Percentiles rank a stretch among this genome's conserved stretches.
Evolutionary conservation across 2,329 filamentous ascomycete genomes (phyloP).

Genomic region (Anisogramma anomala): DNA sequence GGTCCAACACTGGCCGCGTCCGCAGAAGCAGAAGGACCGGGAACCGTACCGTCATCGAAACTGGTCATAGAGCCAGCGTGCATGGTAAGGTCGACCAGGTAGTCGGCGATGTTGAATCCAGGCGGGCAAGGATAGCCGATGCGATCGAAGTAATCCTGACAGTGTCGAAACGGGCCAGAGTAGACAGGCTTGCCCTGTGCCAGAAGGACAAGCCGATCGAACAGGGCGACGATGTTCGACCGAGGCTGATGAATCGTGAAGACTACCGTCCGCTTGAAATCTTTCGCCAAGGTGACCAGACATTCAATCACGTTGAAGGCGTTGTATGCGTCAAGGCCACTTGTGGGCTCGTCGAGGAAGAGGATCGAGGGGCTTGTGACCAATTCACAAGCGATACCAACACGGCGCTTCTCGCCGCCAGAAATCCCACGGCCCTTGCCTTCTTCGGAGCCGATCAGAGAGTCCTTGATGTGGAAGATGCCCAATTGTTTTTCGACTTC

Average conservation of each 20-base stretch:
- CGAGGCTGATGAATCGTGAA: slow-evolving; percentile 98
- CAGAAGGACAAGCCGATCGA: slow-evolving; percentile 84
- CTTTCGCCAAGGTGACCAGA: slow-evolving; percentile 86
- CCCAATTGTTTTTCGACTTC: slow-evolving; percentile 95
- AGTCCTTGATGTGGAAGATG: slow-evolving; percentile 87
- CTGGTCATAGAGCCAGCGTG: slow-evolving; percentile 60
- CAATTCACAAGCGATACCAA: slow-evolving; percentile 93
- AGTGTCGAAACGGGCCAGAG: slow-evolving; percentile 78
- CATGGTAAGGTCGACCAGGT: slow-evolving; percentile 95
- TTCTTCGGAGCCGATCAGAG: slow-evolving; percentile 91
- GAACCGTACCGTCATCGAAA: slow-evolving; percentile 44
- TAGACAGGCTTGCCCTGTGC: slow-evolving; percentile 86
- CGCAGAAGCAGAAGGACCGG: slow-evolving; percentile 20
- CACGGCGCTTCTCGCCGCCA: slow-evolving; percentile 88
- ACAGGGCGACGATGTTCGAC: slow-evolving; percentile 95
- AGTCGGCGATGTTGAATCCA: slow-evolving; percentile 98
- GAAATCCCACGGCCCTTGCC: slow-evolving; percentile 90
- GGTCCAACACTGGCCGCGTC: slow-evolving; percentile 61
- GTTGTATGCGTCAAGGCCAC: slow-evolving; percentile 90
- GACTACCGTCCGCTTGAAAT: slow-evolving; percentile 90
- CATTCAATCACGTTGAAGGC: slow-evolving; percentile 98
- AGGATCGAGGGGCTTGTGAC: slow-evolving; percentile 96
- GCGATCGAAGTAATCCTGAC: slow-evolving; percentile 83
- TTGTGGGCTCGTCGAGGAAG: slow-evolving; percentile 94
- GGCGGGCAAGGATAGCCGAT: slow-evolving; percentile 89